These are phyloP conservation scores for Parafenestella ontariensis DNA, from an alignment of 2,329 filamentous ascomycete species.

Conservation along the genomic window DNA sequence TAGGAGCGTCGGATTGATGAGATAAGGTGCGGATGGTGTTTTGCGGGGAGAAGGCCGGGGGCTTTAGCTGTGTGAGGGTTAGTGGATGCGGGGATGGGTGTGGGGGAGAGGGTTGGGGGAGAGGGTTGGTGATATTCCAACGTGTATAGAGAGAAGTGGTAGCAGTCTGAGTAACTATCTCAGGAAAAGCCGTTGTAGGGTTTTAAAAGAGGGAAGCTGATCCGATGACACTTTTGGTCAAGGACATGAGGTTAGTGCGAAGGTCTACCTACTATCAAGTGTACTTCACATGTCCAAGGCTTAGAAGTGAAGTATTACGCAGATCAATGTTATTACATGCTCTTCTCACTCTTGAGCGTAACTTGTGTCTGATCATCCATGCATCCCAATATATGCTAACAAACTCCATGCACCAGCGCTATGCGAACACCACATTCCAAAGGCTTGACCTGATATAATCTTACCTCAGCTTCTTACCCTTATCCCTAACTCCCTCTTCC, in stretches of 20 bases:
- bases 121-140: too few species aligned
- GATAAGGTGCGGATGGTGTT: neutral
- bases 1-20: too few species aligned
- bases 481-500: neutral
- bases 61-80: conserved; percentile 1
- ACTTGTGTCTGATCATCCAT: neutral
- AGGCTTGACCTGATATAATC: neutral
- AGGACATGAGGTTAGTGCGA: neutral
- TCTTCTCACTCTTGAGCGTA: neutral
- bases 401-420: neutral
- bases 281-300: too few species aligned
- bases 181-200: too few species aligned
- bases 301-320: neutral
- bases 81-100: neutral
- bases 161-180: too few species aligned
- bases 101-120: neutral
- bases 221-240: too few species aligned
- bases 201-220: too few species aligned
- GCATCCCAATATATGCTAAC: neutral
- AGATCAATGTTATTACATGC: neutral
- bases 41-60: neutral
- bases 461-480: neutral
- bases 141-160: too few species aligned
- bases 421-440: neutral
- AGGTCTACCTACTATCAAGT: too few species aligned